Evolutionary conservation across 2,329 filamentous ascomycete genomes (phyloP), one percentile per base, ranked within the genome.

Genomic region (Ophiostoma ips): DNA sequence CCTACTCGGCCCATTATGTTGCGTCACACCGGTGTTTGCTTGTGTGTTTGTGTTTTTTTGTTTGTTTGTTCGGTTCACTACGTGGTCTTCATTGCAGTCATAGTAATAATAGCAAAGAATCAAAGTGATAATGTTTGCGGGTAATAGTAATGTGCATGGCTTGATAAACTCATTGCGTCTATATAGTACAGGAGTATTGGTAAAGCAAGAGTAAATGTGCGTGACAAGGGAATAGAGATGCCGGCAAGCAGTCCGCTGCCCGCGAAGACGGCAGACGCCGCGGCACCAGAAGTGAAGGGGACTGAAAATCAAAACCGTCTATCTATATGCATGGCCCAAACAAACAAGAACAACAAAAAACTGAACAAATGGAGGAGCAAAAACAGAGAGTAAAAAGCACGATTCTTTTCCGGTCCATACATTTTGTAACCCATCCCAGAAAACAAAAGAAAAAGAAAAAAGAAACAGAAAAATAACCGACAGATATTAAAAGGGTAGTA

Each of bases 321-420:
- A 52, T 52, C 50, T 52, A 52, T 52, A 52, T 53, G 51, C 51
- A 50, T 50, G 44, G 45, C 47, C 47, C 50, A 37, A 45, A 33
- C 28, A 34, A 33, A 3, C 16, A 24, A 35, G 18, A 16, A 46
- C 5, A 31, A 24, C 40, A 49, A 28, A 31, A 18, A 35, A 36
- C n/a, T n/a, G n/a, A n/a, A n/a, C n/a, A n/a, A n/a, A n/a, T n/a
- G n/a, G n/a, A n/a, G n/a, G n/a, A n/a, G 18, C 30, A 21, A 11
- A 24, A 36, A 16, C 18, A 15, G 19, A 18, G n/a, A 16, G 16
- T 16, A 16, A 12, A 31, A 33, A n/a, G n/a, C n/a, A n/a, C n/a
- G n/a, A 13, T 28, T 46, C 31, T 46, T 36, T 46, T 45, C 43
- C 43, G 28, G 43, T 34, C 43, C 43, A 45, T 48, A 33, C 33